Base-by-base conservation (phyloP, 805 yeast genomes). In the Candida dajiaensis region DNA sequence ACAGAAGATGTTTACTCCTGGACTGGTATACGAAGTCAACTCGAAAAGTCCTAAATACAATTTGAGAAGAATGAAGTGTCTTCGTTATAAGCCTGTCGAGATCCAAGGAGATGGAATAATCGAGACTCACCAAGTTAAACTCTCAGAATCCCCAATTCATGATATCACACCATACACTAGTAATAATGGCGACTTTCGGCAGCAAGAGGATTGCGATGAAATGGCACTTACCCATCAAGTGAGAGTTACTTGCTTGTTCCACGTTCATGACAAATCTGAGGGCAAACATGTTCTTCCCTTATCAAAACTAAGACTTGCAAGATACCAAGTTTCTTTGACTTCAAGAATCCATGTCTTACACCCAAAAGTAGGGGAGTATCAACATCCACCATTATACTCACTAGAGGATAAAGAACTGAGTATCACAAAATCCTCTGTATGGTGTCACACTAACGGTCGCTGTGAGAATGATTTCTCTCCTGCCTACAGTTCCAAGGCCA, bases 81-180 rank as follows among this genome's bases (percentile, higher is more conserved):
- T 33, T n/a, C 36, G 36, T 18, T 10, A 33, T 16, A n/a, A 33
- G 20, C 4, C 18, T 16, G 13, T 16, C 11, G 36, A 33, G 20
- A 33, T 33, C 36, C 18, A n/a, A 9, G 11, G 10, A 2, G 36
- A 33, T 8, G 20, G 36, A 6, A 9, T 16, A 4, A 16, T 6
- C 15, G 36, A 33, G 20, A 33, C 20, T 7, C 20, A 33, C 7
- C 20, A n/a, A 9, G 20, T 33, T 3, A 33, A 33, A 16, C 20
- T 33, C 4, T 16, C 36, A 16, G 36, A 33, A 3, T 8, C 20
- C 20, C 20, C 36, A 16, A 6, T 16, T 33, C 20, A 33, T 9
- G 20, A 16, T 10, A n/a, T 33, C 20, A 33, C 36, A 16, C 55
- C 61, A 4, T 57, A 47, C 31, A 50, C 53, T 7, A 53, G 56